These are phyloP conservation scores for Lipomyces starkeyi DNA, from an alignment of 805 yeast genomes.

Conservation along the genomic window DNA sequence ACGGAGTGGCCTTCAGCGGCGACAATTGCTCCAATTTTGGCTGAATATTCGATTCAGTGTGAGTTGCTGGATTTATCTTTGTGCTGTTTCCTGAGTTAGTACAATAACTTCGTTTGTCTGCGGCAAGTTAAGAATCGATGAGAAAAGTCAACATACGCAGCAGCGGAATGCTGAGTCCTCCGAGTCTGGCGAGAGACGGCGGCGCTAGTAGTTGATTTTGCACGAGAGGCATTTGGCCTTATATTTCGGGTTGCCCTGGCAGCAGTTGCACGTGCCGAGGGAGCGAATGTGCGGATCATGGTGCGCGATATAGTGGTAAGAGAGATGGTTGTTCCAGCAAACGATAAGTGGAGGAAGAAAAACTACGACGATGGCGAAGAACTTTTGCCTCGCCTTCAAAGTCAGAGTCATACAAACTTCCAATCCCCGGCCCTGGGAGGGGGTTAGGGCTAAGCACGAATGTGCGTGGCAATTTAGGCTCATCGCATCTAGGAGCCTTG, in stretches of 20 bases:
- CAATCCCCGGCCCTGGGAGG: background rate
- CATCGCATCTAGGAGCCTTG: background rate
- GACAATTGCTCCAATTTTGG: background rate
- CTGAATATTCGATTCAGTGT: background rate
- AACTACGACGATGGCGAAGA: background rate
- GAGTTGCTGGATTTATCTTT: background rate
- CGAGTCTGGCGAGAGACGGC: conserved; percentile 12
- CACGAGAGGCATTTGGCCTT: conserved; percentile 12
- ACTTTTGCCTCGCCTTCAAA: background rate
- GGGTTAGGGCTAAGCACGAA: background rate
- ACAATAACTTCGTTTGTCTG: background rate
- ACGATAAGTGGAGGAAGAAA: too few species aligned
- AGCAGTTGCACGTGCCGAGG: conserved; percentile 24
- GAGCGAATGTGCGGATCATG: conserved; percentile 24
- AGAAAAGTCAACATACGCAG: conserved; percentile 22
- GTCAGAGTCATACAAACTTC: background rate
- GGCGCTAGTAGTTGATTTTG: conserved; percentile 20
- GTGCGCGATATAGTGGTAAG: background rate
- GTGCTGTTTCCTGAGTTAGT: conserved; percentile 5
- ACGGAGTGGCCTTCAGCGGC: conserved; percentile 11
- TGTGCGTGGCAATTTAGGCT: background rate
- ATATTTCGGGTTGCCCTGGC: conserved; percentile 17
- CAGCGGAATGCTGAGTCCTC: conserved; percentile 30
- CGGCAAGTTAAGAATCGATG: background rate
- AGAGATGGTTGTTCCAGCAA: too few species aligned